phyloP scores from a whole-genome alignment of 441 rosid genomes.

The Erodium texanum region DNA sequence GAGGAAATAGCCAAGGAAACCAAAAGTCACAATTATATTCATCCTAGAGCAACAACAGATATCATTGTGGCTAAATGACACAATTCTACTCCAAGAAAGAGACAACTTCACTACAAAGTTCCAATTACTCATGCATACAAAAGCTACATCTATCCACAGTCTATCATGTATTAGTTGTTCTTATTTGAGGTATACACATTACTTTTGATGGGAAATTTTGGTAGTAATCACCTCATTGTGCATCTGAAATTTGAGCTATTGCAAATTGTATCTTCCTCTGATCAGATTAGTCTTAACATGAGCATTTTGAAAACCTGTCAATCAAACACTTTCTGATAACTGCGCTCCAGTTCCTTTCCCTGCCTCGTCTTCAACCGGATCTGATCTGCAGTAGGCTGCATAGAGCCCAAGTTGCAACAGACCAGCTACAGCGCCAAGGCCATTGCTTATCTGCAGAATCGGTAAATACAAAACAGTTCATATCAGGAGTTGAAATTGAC shows the following conservation, averaged over 20 bases:
- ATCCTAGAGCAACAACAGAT: background rate
- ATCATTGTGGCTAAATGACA: background rate
- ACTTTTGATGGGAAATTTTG: no score
- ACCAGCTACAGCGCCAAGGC: slow-evolving; percentile 37
- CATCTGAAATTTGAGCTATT: background rate
- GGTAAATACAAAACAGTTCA: background rate
- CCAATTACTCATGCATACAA: no score
- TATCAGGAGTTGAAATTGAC: background rate
- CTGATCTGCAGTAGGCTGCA: slow-evolving; percentile 17
- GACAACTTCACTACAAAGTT: background rate
- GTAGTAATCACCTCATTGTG: no score
- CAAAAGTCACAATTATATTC: background rate
- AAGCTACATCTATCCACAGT: no score
- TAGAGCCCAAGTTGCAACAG: slow-evolving; percentile 33
- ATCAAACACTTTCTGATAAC: no score
- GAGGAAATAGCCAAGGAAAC: background rate
- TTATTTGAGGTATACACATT: no score
- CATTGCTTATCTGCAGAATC: slow-evolving; percentile 45
- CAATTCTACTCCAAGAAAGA: background rate
- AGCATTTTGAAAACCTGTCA: no score
- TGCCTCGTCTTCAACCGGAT: no score
- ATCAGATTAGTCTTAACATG: no score
- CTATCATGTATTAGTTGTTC: no score
- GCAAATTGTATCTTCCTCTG: no score
- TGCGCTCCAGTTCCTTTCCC: no score